Base-by-base conservation (phyloP, 331 rosid species). In the Malus hybrid region DNA sequence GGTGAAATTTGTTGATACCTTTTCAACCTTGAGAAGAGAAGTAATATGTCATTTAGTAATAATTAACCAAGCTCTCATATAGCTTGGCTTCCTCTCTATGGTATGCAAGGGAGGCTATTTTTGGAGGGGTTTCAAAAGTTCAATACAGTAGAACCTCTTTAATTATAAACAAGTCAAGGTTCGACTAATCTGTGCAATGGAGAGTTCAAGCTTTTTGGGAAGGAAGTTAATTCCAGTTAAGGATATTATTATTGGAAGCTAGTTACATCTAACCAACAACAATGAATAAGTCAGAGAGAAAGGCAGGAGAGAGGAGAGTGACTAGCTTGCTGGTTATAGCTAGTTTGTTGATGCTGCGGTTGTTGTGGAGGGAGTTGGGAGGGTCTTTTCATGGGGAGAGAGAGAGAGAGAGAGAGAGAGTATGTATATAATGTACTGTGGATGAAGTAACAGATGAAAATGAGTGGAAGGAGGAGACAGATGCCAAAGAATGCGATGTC, bases 321-420 rank as follows among this genome's bases (percentile, higher is more conserved):
- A 70, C 34, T 44, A 28, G 61, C 28, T 70, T 32, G 46, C 48
- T n/a, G 50, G 64, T 54, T 70, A 18, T 54, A 54, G 57, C 13
- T 52, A 13, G 57, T 50, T 14, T 7, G 70, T 6, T 28, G 59
- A 56, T 28, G 67, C 4, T n/a, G 75, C 56, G 52, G 46, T 18
- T 52, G 76, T 16, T 59, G 78, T 82, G 86, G 86, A 32, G 77
- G 71, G 11, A 70, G 86, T 78, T 82, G 86, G 65, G 86, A 66
- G 68, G 83, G 80, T 66, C 83, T 75, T 82, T 75, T 82, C 83
- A 78, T 68, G 63, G 32, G 24, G 18, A 52, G 34, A 19, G 62
- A n/a, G 62, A 56, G 62, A 50, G n/a, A 52, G 57, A 63, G 56
- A 66, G 69, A 14, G 18, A 32, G 68, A 36, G 61, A 71, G 7